Conservation (phyloP, 345 rosid genomes). For the Salix udensis region DNA sequence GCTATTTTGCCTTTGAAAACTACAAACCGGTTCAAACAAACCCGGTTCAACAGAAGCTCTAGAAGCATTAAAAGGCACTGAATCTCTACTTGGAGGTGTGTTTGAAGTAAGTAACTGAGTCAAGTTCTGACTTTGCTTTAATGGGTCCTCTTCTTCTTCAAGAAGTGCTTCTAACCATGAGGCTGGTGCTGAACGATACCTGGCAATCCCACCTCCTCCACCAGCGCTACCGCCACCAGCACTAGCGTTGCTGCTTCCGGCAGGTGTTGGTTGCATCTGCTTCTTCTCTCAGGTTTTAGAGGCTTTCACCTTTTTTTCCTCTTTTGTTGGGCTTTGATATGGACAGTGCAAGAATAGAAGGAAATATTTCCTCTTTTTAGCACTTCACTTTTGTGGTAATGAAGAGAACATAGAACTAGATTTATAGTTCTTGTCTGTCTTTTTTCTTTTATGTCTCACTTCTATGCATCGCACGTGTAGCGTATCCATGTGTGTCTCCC, state of each 20-base stretch:
- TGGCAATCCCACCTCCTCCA: constrained; percentile 49
- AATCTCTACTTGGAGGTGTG: constrained; percentile 27
- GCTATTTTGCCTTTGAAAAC: constrained; percentile 62
- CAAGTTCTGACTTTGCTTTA: constrained; percentile 59
- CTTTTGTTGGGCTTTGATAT: neutral
- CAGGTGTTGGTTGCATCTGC: constrained; percentile 59
- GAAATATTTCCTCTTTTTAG: neutral
- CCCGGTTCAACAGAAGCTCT: constrained; percentile 30
- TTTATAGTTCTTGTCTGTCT: neutral
- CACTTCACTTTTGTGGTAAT: neutral
- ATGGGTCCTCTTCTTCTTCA: constrained; percentile 66
- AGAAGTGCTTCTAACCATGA: constrained; percentile 69
- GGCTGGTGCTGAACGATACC: constrained; percentile 72
- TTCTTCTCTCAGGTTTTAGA: constrained; percentile 1
- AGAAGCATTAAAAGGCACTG: constrained; percentile 31
- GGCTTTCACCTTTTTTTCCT: neutral
- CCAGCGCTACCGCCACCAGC: constrained; percentile 15
- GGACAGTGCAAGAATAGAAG: neutral
- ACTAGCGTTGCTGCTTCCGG: constrained; percentile 36
- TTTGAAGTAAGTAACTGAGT: constrained; percentile 53
- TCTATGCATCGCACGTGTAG: neutral
- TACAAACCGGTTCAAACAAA: constrained; percentile 6
- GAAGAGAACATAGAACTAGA: neutral
- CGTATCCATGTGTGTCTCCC: neutral
- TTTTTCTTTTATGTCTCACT: neutral